Conservation (phyloP, 768 basidiomycete genomes). For the Boletus sp. region DNA sequence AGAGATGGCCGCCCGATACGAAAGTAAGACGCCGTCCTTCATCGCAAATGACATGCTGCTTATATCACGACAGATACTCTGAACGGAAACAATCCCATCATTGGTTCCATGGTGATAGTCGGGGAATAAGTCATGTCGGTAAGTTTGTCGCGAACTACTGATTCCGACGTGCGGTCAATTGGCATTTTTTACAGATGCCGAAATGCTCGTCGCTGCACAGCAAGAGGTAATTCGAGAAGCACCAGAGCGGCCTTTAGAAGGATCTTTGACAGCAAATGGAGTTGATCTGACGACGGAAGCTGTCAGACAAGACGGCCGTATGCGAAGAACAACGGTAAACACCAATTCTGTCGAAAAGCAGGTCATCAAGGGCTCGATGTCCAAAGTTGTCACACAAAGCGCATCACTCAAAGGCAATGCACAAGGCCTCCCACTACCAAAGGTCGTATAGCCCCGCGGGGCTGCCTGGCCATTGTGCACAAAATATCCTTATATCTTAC, state of each 20-base stretch:
- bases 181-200: constrained; percentile 17
- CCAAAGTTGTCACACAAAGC: constrained; percentile 43
- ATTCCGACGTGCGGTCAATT: constrained; percentile 7
- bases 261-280: constrained; percentile 31
- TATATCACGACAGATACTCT: constrained; percentile 46
- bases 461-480: constrained; percentile 4
- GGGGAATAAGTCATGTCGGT: constrained; percentile 59
- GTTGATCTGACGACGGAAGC: constrained; percentile 40
- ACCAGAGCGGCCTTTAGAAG: constrained; percentile 26
- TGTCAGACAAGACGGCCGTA: constrained; percentile 38
- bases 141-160: constrained; percentile 15
- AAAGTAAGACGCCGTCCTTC: constrained; percentile 43
- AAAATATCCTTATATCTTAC: constrained; percentile 16
- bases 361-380: constrained; percentile 54
- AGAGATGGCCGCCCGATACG: constrained; percentile 59
- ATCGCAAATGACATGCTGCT: neutral
- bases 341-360: constrained; percentile 46
- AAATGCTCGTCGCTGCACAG: constrained; percentile 20
- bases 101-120: constrained; percentile 61
- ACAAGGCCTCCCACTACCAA: constrained; percentile 14
- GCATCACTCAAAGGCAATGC: constrained; percentile 12
- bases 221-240: constrained; percentile 14
- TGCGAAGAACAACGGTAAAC: constrained; percentile 39
- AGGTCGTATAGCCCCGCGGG: constrained; percentile 2
- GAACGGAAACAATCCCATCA: constrained; percentile 51